Percentiles rank a stretch among this genome's conserved stretches.
Conservation (phyloP, 805 yeast genomes). For the Cyberlindnera euphorbiiphila region DNA sequence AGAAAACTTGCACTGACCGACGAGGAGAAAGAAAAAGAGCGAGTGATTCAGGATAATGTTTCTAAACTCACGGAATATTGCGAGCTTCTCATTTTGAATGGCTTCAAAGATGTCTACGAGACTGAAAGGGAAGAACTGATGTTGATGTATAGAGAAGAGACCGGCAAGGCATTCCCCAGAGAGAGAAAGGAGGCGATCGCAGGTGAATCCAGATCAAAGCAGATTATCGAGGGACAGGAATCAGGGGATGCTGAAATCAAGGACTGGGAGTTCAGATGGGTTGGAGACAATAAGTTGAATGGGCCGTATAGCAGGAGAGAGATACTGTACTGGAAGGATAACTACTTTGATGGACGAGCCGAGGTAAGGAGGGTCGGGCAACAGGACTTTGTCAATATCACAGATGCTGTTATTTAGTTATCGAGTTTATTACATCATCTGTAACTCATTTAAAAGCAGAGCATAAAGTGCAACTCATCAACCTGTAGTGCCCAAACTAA, state of each 20-base stretch:
- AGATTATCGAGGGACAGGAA: no score
- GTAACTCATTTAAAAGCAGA: not conserved
- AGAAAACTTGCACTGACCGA: conserved; percentile 14
- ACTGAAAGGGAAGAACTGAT: conserved; percentile 52
- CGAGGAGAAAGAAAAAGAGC: conserved; percentile 18
- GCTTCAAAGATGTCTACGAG: conserved; percentile 46
- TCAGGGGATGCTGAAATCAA: conserved; percentile 24
- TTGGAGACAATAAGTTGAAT: conserved; percentile 37
- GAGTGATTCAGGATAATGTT: conserved; percentile 29
- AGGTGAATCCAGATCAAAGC: no score
- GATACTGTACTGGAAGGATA: conserved; percentile 46
- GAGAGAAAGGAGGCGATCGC: conserved; percentile 11
- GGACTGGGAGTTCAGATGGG: conserved; percentile 50
- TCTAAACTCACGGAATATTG: conserved; percentile 44
- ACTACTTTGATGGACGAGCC: conserved; percentile 45
- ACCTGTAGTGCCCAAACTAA: no score
- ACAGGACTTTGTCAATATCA: conserved; percentile 15
- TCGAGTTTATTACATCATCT: not conserved
- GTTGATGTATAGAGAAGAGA: conserved; percentile 38
- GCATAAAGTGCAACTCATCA: no score
- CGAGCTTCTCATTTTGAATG: conserved; percentile 41
- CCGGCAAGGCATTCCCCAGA: conserved; percentile 38
- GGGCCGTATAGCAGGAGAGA: conserved; percentile 49
- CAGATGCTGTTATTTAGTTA: conserved; percentile 1
- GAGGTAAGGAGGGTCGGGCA: conserved; percentile 33